A percentile compares a stretch with the other conserved stretches of the same genome.
Conservation (phyloP, 176 grass and related monocot genomes). For the Musa troglodytarum region DNA sequence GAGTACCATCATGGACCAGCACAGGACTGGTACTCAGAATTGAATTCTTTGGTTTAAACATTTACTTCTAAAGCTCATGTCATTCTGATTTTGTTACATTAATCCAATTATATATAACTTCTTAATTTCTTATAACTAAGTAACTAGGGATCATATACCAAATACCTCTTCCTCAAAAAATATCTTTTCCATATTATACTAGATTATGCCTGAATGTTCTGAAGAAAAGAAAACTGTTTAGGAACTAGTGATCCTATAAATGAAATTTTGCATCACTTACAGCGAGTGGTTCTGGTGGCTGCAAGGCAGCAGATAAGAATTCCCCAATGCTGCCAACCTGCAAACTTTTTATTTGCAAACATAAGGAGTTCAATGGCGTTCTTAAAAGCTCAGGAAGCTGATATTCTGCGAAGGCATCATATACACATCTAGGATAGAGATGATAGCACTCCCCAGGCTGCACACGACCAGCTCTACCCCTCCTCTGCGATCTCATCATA, state of each 20-base stretch:
- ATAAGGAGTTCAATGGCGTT: conserved; percentile 90
- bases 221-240: not conserved
- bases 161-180: not conserved
- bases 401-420: conserved; percentile 88
- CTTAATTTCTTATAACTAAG: no score
- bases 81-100: no score
- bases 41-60: no score
- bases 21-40: no score
- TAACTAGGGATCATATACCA: no score
- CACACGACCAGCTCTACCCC: conserved; percentile 86
- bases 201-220: not conserved
- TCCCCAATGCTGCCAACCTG: conserved; percentile 77
- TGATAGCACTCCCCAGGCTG: conserved; percentile 95
- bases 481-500: conserved; percentile 49
- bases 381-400: conserved; percentile 89
- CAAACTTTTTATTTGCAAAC: conserved; percentile 97
- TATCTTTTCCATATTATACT: not conserved
- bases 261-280: conserved; percentile 34
- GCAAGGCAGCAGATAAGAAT: conserved; percentile 80
- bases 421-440: conserved; percentile 94
- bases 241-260: not conserved
- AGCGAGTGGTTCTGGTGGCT: conserved; percentile 70
- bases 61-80: no score
- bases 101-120: no score
- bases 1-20: no score